Evolutionary conservation across 2,329 filamentous ascomycete genomes (phyloP).

Genomic region (Polytolypa hystricis): DNA sequence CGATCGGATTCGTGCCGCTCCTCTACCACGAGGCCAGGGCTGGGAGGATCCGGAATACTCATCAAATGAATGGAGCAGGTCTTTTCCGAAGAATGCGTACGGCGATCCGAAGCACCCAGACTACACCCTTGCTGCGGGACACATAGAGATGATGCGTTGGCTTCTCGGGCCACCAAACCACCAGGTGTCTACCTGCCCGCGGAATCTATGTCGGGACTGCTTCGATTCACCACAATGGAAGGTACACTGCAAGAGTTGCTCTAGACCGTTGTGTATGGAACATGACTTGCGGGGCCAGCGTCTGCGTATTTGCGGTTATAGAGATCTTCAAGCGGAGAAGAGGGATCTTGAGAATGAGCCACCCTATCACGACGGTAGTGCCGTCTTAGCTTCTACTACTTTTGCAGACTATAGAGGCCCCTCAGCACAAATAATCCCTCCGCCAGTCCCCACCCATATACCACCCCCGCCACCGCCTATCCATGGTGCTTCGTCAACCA

Average conservation of each 20-base stretch:
- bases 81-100: constrained; percentile 29
- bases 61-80: constrained; percentile 30
- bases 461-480: neutral
- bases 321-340: constrained; percentile 43
- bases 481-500: neutral
- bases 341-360: constrained; percentile 25
- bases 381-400: neutral
- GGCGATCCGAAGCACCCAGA: constrained; percentile 29
- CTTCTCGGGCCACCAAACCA: constrained; percentile 38
- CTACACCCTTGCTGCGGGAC: constrained; percentile 28
- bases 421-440: constrained; percentile 16
- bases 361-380: constrained; percentile 3
- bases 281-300: constrained; percentile 48
- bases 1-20: constrained; percentile 46
- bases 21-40: constrained; percentile 42
- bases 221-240: constrained; percentile 49
- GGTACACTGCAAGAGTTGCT: constrained; percentile 47
- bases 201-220: constrained; percentile 47
- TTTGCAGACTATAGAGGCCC: constrained; percentile 11
- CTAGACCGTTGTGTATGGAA: constrained; percentile 47
- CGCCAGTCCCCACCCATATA: neutral
- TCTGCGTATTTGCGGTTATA: constrained; percentile 46
- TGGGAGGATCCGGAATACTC: constrained; percentile 46
- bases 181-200: constrained; percentile 39
- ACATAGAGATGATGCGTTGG: constrained; percentile 35